phyloP scores from a whole-genome alignment of 495 filamentous ascomycete genomes.

The Parathielavia appendiculata region DNA sequence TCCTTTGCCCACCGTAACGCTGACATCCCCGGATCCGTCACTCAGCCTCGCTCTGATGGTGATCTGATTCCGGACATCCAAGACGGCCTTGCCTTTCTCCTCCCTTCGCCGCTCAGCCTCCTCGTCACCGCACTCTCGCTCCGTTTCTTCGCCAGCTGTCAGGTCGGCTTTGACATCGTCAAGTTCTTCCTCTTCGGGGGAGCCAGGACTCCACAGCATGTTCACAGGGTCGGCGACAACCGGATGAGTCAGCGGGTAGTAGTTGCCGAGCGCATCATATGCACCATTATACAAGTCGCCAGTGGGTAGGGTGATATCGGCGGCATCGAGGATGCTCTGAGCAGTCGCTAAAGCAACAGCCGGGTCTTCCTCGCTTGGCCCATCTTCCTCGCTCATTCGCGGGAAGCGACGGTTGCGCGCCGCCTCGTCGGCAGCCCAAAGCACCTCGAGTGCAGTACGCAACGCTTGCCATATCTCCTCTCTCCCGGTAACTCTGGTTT shows the following conservation, averaged over 20 bases:
- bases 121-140: slow-evolving; percentile 42
- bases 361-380: slow-evolving; percentile 19
- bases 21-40: slow-evolving; percentile 62
- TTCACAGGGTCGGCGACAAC: slow-evolving; percentile 73
- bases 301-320: slow-evolving; percentile 72
- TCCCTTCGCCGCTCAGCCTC: slow-evolving; percentile 56
- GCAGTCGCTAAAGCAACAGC: slow-evolving; percentile 56
- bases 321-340: slow-evolving; percentile 72
- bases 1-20: slow-evolving; percentile 53
- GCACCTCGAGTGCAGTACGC: slow-evolving; percentile 56
- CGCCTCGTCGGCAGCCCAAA: slow-evolving; percentile 45
- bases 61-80: slow-evolving; percentile 48
- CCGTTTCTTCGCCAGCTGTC: slow-evolving; percentile 43
- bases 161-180: slow-evolving; percentile 43
- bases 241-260: slow-evolving; percentile 72
- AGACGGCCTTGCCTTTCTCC: slow-evolving; percentile 58
- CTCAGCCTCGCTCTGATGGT: slow-evolving; percentile 64
- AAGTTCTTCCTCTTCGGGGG: slow-evolving; percentile 27
- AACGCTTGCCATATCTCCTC: slow-evolving; percentile 75
- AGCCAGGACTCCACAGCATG: slow-evolving; percentile 43
- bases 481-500: slow-evolving; percentile 73
- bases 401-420: slow-evolving; percentile 19
- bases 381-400: slow-evolving; percentile 23
- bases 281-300: slow-evolving; percentile 66
- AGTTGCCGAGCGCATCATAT: slow-evolving; percentile 71